Conservation (phyloP, 495 filamentous ascomycete species). For the Annulohypoxylon maeteangense region DNA sequence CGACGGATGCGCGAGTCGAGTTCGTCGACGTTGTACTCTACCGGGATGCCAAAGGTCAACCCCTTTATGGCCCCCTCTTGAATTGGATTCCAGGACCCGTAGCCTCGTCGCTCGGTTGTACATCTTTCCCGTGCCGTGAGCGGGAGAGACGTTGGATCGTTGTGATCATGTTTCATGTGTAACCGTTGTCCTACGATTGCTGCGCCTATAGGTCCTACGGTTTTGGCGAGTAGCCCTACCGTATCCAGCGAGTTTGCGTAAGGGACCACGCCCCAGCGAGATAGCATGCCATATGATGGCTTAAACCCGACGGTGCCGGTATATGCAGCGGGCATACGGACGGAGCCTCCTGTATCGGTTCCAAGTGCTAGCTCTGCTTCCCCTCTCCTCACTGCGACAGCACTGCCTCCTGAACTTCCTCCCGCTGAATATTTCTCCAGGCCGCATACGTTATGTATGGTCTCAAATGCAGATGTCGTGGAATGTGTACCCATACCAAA, state of each 20-base stretch:
- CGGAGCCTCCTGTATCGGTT: conserved; percentile 94
- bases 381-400: conserved; percentile 78
- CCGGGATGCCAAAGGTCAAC: conserved; percentile 75
- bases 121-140: conserved; percentile 63
- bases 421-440: conserved; percentile 72
- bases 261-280: conserved; percentile 88
- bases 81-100: conserved; percentile 42
- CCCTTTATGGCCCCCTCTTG: conserved; percentile 47
- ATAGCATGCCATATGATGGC: conserved; percentile 86
- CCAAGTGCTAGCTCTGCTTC: conserved; percentile 84
- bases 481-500: conserved; percentile 99
- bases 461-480: conserved; percentile 74
- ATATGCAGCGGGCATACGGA: conserved; percentile 91
- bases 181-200: conserved; percentile 64
- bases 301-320: conserved; percentile 91
- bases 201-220: conserved; percentile 58
- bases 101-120: conserved; percentile 56
- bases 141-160: conserved; percentile 81
- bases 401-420: conserved; percentile 94
- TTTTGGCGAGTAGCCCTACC: conserved; percentile 78
- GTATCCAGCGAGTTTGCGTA: conserved; percentile 98
- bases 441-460: conserved; percentile 63
- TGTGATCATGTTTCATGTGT: conserved; percentile 67
- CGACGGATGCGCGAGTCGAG: conserved; percentile 71
- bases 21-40: conserved; percentile 89